Evolutionary conservation across 192 early-diverging fungal genomes (phyloP).

Genomic region (Backusella luteola): DNA sequence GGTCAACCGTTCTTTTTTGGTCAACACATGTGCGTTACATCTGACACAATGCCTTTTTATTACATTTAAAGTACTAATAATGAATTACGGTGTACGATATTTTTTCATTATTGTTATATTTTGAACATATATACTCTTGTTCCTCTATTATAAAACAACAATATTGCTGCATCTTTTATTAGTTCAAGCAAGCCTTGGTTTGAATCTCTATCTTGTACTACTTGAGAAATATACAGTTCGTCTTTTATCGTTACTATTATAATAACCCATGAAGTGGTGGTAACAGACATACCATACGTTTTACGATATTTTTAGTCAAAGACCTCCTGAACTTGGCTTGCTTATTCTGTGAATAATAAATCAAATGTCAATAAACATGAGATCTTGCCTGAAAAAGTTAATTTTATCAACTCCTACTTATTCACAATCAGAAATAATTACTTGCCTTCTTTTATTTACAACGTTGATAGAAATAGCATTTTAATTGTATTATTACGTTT

Average conservation of each 20-base stretch:
- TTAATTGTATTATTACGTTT: background rate
- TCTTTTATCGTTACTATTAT: background rate
- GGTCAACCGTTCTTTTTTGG: background rate
- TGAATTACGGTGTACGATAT: background rate
- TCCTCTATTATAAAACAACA: background rate
- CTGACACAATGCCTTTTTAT: conserved; percentile 6
- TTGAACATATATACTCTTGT: background rate
- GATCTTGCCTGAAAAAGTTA: background rate
- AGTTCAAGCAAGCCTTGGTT: background rate
- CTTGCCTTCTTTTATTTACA: background rate
- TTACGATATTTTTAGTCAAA: background rate
- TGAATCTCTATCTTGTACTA: conserved; percentile 6
- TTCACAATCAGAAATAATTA: background rate
- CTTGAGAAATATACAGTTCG: background rate
- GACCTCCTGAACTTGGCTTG: background rate
- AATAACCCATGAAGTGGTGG: background rate
- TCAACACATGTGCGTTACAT: conserved; percentile 3
- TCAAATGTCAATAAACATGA: background rate
- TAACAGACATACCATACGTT: background rate
- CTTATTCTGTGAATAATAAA: background rate
- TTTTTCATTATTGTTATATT: background rate
- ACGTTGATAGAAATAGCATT: background rate
- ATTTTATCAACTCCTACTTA: background rate
- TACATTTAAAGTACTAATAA: background rate
- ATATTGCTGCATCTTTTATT: background rate